Base-by-base conservation (phyloP, 2,329 filamentous ascomycete genomes). In the Aspergillus flavus region DNA sequence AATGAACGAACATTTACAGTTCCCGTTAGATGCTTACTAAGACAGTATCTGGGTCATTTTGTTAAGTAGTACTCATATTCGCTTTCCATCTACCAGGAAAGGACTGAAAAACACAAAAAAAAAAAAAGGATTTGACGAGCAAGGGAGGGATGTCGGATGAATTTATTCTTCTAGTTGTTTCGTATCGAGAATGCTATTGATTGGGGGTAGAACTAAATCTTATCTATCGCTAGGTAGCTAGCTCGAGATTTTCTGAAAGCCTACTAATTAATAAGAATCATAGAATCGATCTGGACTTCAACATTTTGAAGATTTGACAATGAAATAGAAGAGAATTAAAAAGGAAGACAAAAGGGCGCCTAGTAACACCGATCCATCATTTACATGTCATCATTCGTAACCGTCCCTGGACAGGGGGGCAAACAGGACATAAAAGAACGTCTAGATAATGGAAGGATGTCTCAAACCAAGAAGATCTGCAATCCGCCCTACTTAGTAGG, bases 361-460 rank as follows among this genome's bases (percentile, higher is more conserved):
- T 21, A 19, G 23, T 36, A 59, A 59, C 36, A 30, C 46, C 46
- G 28, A 43, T 54, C 21, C 23, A 39, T 53, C 39, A 52, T 64
- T 62, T 63, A 64, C 62, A 67, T 61, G 34, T 71, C 66, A 68
- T 71, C 58, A 69, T 58, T 71, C 68, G 43, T 71, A 50, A 70
- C 32, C 52, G 28, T 58, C 46, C 34, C 59, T 48, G 21, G 21
- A 60, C 36, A 21, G 12, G 14, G 9, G 30, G 59, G 56, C 41
- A 59, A 30, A 16, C 56, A 45, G 28, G 30, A 32, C 45, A 58
- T 36, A 28, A 36, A 63, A 58, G 19, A 36, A n/a, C 10, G 12
- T 32, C 58, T 36, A 58, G 43, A 64, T 66, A 69, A 54, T 67
- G 45, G 23, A 28, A 64, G 61, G 66, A 60, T n/a, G 12, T 26